A percentile compares a stretch with the other conserved stretches of the same genome.
Evolutionary conservation across 306 rosid species (phyloP).

Genomic region (Arachis hypogaea): DNA sequence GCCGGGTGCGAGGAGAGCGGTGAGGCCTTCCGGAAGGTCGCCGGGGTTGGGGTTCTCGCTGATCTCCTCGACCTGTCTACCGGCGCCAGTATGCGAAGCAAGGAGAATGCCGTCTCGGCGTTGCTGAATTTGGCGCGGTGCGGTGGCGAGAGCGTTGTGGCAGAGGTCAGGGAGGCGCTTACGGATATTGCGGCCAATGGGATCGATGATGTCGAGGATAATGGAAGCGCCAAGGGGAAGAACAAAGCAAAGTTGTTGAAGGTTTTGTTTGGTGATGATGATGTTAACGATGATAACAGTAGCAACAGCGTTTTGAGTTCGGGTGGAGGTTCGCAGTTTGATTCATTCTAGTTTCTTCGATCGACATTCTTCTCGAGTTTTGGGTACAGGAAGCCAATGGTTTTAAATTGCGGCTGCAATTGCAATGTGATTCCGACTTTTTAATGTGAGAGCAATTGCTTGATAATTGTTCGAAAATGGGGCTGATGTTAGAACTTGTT

Average conservation of each 20-base stretch:
- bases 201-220: conserved; percentile 57
- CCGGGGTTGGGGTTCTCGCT: conserved; percentile 60
- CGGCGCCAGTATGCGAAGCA: conserved; percentile 67
- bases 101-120: conserved; percentile 81
- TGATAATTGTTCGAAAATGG: not conserved
- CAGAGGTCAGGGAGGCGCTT: conserved; percentile 54
- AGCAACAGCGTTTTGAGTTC: conserved; percentile 14
- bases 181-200: conserved; percentile 61
- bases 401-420: not conserved
- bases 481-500: not conserved
- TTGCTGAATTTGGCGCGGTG: conserved; percentile 66
- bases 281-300: conserved; percentile 33
- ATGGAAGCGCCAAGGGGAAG: conserved; percentile 62
- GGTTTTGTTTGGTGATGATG: conserved; percentile 48
- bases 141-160: conserved; percentile 58
- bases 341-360: conserved; percentile 34
- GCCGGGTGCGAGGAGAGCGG: conserved; percentile 92
- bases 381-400: not conserved
- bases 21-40: conserved; percentile 58
- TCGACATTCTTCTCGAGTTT: conserved; percentile 33
- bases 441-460: not conserved
- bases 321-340: conserved; percentile 49
- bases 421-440: not conserved
- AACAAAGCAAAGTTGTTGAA: conserved; percentile 61
- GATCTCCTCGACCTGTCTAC: conserved; percentile 67